Conservation (phyloP, 2,329 filamentous ascomycete species). For the Aspergillus quadricinctus region DNA sequence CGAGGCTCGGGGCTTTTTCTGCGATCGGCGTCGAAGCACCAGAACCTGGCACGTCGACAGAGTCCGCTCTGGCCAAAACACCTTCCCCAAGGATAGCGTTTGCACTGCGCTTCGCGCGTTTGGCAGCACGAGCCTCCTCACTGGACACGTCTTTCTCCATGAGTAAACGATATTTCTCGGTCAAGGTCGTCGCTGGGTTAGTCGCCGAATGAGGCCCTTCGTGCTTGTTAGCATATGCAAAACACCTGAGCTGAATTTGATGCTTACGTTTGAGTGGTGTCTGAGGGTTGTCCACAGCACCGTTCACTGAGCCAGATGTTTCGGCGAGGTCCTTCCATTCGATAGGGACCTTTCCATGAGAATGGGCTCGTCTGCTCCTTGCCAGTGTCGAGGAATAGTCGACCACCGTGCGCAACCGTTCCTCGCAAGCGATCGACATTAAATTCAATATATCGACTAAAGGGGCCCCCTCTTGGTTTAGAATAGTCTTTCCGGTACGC, state of each 20-base stretch:
- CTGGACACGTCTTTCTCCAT: slow-evolving; percentile 63
- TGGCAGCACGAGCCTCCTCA: slow-evolving; percentile 68
- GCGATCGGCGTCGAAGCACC: slow-evolving; percentile 49
- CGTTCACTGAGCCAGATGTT: slow-evolving; percentile 23
- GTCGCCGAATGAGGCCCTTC: slow-evolving; percentile 36
- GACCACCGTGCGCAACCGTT: slow-evolving; percentile 69
- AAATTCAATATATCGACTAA: slow-evolving; percentile 79
- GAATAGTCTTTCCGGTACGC: slow-evolving; percentile 64
- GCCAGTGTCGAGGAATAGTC: slow-evolving; percentile 72
- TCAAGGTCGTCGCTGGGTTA: slow-evolving; percentile 41
- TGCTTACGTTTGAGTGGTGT: slow-evolving; percentile 39
- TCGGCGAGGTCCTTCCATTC: slow-evolving; percentile 71
- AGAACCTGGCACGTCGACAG: slow-evolving; percentile 58
- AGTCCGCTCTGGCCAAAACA: slow-evolving; percentile 49
- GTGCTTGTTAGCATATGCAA: slow-evolving; percentile 11
- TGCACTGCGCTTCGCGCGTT: slow-evolving; percentile 60
- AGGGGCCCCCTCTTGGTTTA: slow-evolving; percentile 63
- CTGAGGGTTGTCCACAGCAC: slow-evolving; percentile 34
- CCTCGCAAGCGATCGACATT: slow-evolving; percentile 76
- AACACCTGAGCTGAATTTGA: not conserved
- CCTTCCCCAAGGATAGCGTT: slow-evolving; percentile 51
- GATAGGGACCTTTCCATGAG: slow-evolving; percentile 71
- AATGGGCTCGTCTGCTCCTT: slow-evolving; percentile 67
- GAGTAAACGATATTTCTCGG: slow-evolving; percentile 55
- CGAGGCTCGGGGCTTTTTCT: slow-evolving; percentile 55